A percentile compares a stretch with the other conserved stretches of the same genome.
Conservation (phyloP, 805 yeast species). For the Metschnikowia aberdeeniae region DNA sequence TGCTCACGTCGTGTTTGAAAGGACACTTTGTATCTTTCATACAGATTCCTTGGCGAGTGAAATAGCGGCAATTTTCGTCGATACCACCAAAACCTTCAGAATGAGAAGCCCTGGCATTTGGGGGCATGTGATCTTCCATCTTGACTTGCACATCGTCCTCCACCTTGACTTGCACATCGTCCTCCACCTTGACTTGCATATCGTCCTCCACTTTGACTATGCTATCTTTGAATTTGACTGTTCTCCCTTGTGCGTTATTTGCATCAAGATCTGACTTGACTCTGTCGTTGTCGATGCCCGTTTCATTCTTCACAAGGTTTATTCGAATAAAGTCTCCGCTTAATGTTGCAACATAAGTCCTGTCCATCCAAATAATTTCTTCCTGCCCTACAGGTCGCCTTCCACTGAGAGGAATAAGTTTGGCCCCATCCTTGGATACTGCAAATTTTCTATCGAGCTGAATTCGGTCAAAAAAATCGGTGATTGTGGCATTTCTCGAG, state of each 20-base stretch:
- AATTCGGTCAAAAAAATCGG: slow-evolving; percentile 45
- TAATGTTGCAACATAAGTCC: slow-evolving; percentile 6
- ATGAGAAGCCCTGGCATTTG: slow-evolving; percentile 1
- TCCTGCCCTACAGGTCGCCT: slow-evolving; percentile 16
- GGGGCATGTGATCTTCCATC: too few species aligned
- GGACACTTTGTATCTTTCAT: slow-evolving; percentile 48
- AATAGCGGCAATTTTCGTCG: slow-evolving; percentile 30
- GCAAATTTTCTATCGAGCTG: slow-evolving; percentile 22
- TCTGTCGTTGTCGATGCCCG: too few species aligned
- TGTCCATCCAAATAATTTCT: slow-evolving; percentile 28
- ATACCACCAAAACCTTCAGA: not conserved
- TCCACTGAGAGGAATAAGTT: slow-evolving; percentile 35
- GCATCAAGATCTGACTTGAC: slow-evolving; percentile 13
- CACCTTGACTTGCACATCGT: too few species aligned
- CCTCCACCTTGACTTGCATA: too few species aligned
- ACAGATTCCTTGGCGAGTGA: slow-evolving; percentile 48
- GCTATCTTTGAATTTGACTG: not conserved
- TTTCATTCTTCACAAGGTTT: too few species aligned
- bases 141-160: too few species aligned
- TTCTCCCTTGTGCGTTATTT: slow-evolving; percentile 1
- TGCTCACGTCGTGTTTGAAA: slow-evolving; percentile 48
- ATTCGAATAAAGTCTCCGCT: slow-evolving; percentile 6
- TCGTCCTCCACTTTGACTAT: too few species aligned
- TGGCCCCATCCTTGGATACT: not conserved
- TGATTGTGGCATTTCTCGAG: slow-evolving; percentile 28